These are phyloP conservation scores for Leersia perrieri DNA, from an alignment of 176 grass and related monocot species.

Conservation along the genomic window DNA sequence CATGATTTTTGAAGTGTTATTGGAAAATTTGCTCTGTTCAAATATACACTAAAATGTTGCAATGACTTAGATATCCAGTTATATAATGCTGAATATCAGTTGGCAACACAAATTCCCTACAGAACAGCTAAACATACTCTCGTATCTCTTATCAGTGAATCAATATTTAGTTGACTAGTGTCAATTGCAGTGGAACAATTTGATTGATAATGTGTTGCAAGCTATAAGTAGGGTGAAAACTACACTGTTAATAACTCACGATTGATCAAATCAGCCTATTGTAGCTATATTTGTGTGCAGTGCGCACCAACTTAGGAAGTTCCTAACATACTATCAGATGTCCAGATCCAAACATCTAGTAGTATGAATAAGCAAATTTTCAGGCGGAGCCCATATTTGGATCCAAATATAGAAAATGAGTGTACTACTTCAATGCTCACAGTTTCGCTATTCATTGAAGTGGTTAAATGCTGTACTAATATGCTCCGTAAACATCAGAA, in stretches of 20 bases:
- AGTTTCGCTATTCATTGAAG: not conserved
- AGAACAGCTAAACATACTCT: conserved; percentile 19
- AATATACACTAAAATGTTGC: not conserved
- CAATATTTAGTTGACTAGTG: not conserved
- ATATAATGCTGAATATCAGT: not conserved
- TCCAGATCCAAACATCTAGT: not conserved
- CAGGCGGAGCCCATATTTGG: not conserved
- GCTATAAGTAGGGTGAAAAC: not conserved
- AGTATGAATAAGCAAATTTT: not conserved
- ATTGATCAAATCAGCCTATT: not conserved
- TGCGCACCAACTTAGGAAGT: not conserved
- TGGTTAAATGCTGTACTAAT: not conserved
- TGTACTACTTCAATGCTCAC: not conserved
- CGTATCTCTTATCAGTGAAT: conserved; percentile 1
- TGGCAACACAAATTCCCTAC: not conserved
- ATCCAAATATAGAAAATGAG: not conserved
- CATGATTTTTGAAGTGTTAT: not conserved
- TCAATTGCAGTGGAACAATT: conserved; percentile 8
- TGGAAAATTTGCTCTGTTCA: not conserved
- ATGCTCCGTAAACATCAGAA: not conserved
- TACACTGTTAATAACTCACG: not conserved
- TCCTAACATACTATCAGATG: not conserved
- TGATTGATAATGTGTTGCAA: not conserved
- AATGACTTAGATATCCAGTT: not conserved
- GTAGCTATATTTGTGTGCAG: not conserved